Percentiles rank a stretch among this genome's conserved stretches.
These are phyloP conservation scores for Uncinocarpus reesii DNA, from an alignment of 2,329 filamentous ascomycete genomes.

Conservation along the genomic window DNA sequence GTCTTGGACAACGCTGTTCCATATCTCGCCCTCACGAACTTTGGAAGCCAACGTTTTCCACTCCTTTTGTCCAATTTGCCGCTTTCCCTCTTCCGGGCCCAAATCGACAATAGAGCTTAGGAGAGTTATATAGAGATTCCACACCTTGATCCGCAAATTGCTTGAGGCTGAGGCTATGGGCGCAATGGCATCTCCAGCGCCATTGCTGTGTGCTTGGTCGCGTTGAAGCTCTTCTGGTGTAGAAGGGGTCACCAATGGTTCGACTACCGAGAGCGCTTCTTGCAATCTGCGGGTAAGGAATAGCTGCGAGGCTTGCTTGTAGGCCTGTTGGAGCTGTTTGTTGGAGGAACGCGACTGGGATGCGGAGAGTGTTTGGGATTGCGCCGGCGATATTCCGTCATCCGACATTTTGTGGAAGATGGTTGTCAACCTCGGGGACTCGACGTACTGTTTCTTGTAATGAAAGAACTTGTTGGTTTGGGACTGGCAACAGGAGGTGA, in stretches of 20 bases:
- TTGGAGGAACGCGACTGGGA: conserved; percentile 47
- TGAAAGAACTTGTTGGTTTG: too few species aligned
- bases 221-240: conserved; percentile 24
- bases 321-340: conserved; percentile 74
- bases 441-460: background rate
- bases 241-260: conserved; percentile 64
- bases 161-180: conserved; percentile 71
- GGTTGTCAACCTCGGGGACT: background rate
- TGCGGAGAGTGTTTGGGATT: conserved; percentile 51
- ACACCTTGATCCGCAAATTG: conserved; percentile 83
- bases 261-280: conserved; percentile 75
- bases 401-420: conserved; percentile 17
- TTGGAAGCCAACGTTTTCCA: conserved; percentile 75
- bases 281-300: conserved; percentile 89
- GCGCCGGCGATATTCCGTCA: conserved; percentile 26
- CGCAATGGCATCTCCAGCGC: conserved; percentile 47
- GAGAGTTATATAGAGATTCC: conserved; percentile 92
- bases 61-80: conserved; percentile 70
- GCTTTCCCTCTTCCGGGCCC: conserved; percentile 80
- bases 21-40: conserved; percentile 81
- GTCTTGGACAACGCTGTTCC: conserved; percentile 80
- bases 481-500: too few species aligned
- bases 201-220: conserved; percentile 37
- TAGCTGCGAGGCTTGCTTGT: conserved; percentile 85
- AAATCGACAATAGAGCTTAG: conserved; percentile 85